Evolutionary conservation across 208 protist genomes (phyloP).

Genomic region (Phytomonas francai): DNA sequence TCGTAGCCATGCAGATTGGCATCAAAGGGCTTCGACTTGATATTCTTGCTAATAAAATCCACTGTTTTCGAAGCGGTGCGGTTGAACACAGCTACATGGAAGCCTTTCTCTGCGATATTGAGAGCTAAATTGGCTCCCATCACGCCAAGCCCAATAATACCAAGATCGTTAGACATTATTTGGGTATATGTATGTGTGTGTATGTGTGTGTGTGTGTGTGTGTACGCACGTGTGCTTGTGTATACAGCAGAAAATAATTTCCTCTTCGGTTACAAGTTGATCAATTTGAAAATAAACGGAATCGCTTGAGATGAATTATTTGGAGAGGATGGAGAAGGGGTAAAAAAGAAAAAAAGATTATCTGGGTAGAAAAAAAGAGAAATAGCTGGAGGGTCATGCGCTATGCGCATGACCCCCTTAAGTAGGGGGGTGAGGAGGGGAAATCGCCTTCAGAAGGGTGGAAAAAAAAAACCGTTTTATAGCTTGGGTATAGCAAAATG

Average conservation of each 20-base stretch:
- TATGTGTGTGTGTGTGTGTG: not conserved
- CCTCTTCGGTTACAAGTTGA: not conserved
- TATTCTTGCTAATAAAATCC: constrained; percentile 76
- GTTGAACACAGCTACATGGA: constrained; percentile 92
- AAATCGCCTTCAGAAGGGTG: too few species aligned
- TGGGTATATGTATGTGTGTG: not conserved
- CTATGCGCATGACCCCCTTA: not conserved
- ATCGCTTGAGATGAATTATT: too few species aligned
- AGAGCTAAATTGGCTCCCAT: constrained; percentile 99
- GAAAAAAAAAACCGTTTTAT: constrained; percentile 1
- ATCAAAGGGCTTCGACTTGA: constrained; percentile 27
- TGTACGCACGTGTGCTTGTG: not conserved
- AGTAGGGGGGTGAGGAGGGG: too few species aligned
- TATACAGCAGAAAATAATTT: not conserved
- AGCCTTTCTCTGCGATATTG: constrained; percentile 97
- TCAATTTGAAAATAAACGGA: too few species aligned
- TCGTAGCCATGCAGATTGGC: constrained; percentile 65
- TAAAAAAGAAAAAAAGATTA: constrained; percentile 12
- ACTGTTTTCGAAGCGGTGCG: constrained; percentile 83
- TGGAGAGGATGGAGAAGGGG: constrained; percentile 6
- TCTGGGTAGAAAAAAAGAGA: not conserved
- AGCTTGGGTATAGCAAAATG: not conserved
- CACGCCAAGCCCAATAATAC: constrained; percentile 96
- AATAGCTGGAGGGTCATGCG: not conserved
- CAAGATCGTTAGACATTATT: constrained; percentile 89